phyloP scores from a whole-genome alignment of 352 stramenopile genomes.

The Phytophthora hybrid region DNA sequence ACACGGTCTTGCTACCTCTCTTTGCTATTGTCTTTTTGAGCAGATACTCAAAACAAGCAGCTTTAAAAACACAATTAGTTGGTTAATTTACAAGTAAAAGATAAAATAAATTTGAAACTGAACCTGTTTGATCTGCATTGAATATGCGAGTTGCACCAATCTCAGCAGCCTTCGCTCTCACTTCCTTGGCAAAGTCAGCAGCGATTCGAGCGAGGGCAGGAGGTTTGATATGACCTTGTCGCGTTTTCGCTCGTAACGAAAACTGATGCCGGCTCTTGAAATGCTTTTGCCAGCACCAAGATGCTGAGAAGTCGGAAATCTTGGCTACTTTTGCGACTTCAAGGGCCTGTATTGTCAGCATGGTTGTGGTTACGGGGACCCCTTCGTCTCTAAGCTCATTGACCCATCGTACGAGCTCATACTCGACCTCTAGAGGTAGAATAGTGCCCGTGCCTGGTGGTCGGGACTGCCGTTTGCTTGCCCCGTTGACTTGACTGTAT shows the following conservation, averaged over 20 bases:
- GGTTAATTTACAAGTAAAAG: not conserved
- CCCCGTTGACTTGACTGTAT: too few relatives aligned
- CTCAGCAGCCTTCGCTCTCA: not conserved
- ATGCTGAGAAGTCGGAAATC: not conserved
- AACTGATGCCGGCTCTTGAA: not conserved
- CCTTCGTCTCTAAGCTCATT: not conserved
- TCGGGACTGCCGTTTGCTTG: too few relatives aligned
- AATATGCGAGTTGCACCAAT: too few relatives aligned
- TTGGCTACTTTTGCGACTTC: not conserved
- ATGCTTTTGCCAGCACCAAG: slow-evolving; percentile 4
- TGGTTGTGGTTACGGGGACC: not conserved
- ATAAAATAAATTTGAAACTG: not conserved
- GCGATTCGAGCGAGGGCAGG: not conserved
- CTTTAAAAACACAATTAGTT: too few relatives aligned
- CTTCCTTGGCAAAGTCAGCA: not conserved
- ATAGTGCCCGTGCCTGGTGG: too few relatives aligned
- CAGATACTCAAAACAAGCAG: too few relatives aligned
- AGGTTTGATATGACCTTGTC: slow-evolving; percentile 1
- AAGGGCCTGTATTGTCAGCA: not conserved
- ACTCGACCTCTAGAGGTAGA: too few relatives aligned
- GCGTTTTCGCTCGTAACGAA: not conserved
- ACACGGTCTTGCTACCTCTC: too few relatives aligned
- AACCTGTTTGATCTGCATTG: not conserved
- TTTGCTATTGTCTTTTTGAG: too few relatives aligned
- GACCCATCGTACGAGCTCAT: not conserved